A percentile compares a stretch with the other conserved stretches of the same genome.
Conservation (phyloP, 495 filamentous ascomycete genomes). For the Aspergillus egyptiacus region DNA sequence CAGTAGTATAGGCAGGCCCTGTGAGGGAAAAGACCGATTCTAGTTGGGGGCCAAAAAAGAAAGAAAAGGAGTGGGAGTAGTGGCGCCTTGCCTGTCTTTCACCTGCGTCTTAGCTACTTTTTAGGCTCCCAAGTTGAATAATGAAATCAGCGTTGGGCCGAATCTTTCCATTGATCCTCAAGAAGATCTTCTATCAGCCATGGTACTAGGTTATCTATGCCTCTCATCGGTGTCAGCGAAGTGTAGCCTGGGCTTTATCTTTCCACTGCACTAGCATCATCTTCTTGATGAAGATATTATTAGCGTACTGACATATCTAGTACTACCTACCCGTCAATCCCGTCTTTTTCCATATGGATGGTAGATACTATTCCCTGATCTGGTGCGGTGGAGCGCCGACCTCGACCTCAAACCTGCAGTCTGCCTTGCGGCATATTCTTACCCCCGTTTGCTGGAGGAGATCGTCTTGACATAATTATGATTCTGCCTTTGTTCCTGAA, state of each 20-base stretch:
- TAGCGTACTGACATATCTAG: not conserved
- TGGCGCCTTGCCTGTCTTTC: not conserved
- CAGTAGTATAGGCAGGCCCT: no score
- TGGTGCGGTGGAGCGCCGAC: not conserved
- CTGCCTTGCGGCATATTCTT: conserved; percentile 3
- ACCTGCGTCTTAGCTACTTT: no score
- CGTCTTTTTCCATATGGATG: no score
- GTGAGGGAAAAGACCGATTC: no score
- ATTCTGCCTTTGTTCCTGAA: conserved; percentile 6
- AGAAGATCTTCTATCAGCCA: no score
- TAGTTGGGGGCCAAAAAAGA: no score
- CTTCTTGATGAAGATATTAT: not conserved
- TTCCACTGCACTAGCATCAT: not conserved
- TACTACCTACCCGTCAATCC: no score
- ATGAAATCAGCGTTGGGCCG: no score
- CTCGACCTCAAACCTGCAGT: not conserved
- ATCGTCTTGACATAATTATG: not conserved
- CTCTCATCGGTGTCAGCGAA: no score
- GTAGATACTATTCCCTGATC: not conserved
- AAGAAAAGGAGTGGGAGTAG: not conserved
- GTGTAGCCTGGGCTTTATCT: not conserved
- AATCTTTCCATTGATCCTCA: no score
- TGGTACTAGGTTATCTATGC: no score
- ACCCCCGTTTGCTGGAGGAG: not conserved
- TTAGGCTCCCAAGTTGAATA: not conserved